A percentile compares a stretch with the other conserved stretches of the same genome.
phyloP scores from a whole-genome alignment of 2,329 filamentous ascomycete species.

The Rhinocladiella similis region DNA sequence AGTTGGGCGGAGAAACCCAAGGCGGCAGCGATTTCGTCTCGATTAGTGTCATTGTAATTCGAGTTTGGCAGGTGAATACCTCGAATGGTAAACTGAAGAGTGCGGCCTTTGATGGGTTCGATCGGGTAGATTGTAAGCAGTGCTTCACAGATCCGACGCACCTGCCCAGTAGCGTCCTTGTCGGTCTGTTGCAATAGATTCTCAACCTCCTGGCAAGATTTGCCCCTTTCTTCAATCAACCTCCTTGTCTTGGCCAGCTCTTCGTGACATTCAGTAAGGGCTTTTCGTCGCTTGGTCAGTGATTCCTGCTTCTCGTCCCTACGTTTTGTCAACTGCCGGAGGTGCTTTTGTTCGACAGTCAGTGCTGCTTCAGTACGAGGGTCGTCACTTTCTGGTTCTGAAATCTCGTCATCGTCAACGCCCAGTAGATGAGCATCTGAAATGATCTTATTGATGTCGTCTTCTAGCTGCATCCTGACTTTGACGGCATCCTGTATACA shows the following conservation, averaged over 20 bases:
- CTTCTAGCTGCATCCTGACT: slow-evolving; percentile 70
- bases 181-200: slow-evolving; percentile 33
- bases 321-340: slow-evolving; percentile 32
- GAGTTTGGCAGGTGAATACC: slow-evolving; percentile 78
- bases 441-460: slow-evolving; percentile 66
- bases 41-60: slow-evolving; percentile 66
- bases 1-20: slow-evolving; percentile 78
- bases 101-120: slow-evolving; percentile 60
- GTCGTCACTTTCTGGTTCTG: slow-evolving; percentile 38
- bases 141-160: slow-evolving; percentile 84
- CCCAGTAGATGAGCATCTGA: slow-evolving; percentile 21
- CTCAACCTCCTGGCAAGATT: slow-evolving; percentile 14
- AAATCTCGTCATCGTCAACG: slow-evolving; percentile 42
- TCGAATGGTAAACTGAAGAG: slow-evolving; percentile 82
- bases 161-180: slow-evolving; percentile 76
- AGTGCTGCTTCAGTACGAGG: slow-evolving; percentile 17
- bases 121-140: slow-evolving; percentile 79
- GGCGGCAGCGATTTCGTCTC: slow-evolving; percentile 75
- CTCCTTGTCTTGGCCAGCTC: slow-evolving; percentile 2
- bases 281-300: slow-evolving; percentile 33
- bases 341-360: slow-evolving; percentile 26
- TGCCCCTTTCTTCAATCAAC: slow-evolving; percentile 9
- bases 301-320: slow-evolving; percentile 46
- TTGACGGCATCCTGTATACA: slow-evolving; percentile 87
- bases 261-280: slow-evolving; percentile 15